Base-by-base conservation (phyloP, 2,329 filamentous ascomycete species). In the Verticillium longisporum region DNA sequence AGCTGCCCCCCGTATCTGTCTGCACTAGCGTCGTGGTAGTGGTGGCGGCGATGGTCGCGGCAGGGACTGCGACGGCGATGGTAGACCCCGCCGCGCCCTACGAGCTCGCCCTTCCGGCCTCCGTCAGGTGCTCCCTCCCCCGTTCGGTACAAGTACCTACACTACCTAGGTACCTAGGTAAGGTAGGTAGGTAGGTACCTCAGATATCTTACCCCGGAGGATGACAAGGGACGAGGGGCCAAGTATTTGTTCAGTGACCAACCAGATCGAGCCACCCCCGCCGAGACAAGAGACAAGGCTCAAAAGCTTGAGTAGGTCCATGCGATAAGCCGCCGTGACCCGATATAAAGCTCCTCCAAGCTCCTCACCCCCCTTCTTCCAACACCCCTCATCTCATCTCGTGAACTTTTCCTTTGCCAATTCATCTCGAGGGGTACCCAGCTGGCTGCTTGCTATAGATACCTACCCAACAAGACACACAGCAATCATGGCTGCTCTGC, bases 281-380 rank as follows among this genome's bases (percentile, higher is more conserved):
- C 38, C 38, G 38, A 45, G n/a, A 45, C 38, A 7, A 15, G 13
- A 15, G 15, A 38, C 13, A 11, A 15, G 15, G 38, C 38, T n/a
- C n/a, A 50, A 50, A 36, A 50, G n/a, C n/a, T 50, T 50, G 18
- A n/a, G 15, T 21, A 50, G 45, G 45, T 21, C 45, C 45, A 50
- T 55, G 54, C 57, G 59, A 64, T 64, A 64, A 63, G 62, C 62
- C 62, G 61, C 57, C n/a, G 59, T 61, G 61, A 64, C 62, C 62
- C 61, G 62, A 55, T 38, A 56, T 63, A 64, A 64, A 63, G 61
- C 37, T 58, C 55, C 31, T 38, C 59, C 57, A 57, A 55, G 57
- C 59, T 59, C 59, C 62, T 14, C 56, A 57, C 32, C 26, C 34
- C 15, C 21, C 34, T 5, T 15, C 21, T 21, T 21, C n/a, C 36